A percentile compares a stretch with the other conserved stretches of the same genome.
Evolutionary conservation across 306 rosid species (phyloP).

Genomic region (Cucurbita maxima): DNA sequence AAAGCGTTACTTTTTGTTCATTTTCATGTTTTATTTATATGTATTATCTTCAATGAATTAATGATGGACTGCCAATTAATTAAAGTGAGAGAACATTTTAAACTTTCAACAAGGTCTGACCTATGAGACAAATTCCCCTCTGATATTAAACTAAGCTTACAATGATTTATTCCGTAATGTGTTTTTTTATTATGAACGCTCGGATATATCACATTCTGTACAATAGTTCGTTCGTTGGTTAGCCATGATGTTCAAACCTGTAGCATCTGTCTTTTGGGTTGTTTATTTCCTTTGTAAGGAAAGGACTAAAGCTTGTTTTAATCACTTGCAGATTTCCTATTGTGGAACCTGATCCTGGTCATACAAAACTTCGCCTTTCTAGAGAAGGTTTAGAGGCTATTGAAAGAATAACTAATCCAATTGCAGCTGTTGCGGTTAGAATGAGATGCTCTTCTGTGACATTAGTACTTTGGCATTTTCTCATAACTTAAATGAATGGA

Average conservation of each 20-base stretch:
- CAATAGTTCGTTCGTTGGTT: neutral
- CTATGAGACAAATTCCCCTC: neutral
- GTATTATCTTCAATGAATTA: neutral
- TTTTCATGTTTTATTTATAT: too few relatives aligned
- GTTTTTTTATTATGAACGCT: neutral
- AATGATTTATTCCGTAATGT: neutral
- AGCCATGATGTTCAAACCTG: neutral
- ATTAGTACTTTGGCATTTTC: neutral
- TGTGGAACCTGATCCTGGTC: constrained; percentile 85
- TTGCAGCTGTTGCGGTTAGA: constrained; percentile 86
- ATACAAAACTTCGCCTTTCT: constrained; percentile 84
- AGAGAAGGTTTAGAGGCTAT: constrained; percentile 83
- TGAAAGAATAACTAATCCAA: constrained; percentile 64
- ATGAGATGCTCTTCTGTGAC: neutral
- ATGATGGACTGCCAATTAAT: neutral
- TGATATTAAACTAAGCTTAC: neutral
- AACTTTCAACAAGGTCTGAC: neutral
- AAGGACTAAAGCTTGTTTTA: constrained; percentile 11
- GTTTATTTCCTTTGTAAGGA: neutral
- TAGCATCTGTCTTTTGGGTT: neutral
- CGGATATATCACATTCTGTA: neutral
- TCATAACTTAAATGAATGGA: neutral
- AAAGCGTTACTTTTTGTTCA: too few relatives aligned
- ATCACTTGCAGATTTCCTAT: constrained; percentile 59
- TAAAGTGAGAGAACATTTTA: neutral